Percentiles rank a stretch among this genome's conserved stretches.
phyloP scores from a whole-genome alignment of 306 rosid species.

The Casuarina equisetifolia region DNA sequence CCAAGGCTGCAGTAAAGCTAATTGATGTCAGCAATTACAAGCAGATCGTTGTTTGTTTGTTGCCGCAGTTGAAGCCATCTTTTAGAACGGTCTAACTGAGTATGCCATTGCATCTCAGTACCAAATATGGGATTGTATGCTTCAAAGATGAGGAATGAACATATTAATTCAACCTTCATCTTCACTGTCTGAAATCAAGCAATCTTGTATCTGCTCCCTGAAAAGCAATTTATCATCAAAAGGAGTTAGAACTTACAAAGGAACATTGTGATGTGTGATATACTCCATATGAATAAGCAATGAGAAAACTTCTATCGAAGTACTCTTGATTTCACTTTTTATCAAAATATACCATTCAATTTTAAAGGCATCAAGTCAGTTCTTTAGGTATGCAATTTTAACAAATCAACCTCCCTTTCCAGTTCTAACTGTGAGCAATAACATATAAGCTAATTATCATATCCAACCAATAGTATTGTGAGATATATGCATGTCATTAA shows the following conservation, averaged over 20 bases:
- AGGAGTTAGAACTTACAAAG: not conserved
- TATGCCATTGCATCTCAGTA: not conserved
- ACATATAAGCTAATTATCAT: no score
- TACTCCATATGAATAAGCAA: not conserved
- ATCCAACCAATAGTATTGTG: no score
- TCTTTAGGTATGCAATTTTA: no score
- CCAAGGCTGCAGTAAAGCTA: not conserved
- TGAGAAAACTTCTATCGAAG: no score
- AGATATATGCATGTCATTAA: no score
- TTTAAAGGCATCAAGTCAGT: no score
- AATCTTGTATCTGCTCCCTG: slow-evolving; percentile 92
- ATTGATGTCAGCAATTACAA: not conserved
- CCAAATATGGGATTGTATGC: not conserved
- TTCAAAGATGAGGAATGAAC: not conserved
- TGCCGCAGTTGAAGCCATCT: not conserved
- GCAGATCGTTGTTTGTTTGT: not conserved
- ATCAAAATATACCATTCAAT: no score
- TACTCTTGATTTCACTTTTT: no score
- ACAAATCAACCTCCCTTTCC: no score
- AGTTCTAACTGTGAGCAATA: no score
- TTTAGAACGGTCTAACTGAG: not conserved
- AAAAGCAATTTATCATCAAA: slow-evolving; percentile 29
- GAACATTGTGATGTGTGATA: not conserved
- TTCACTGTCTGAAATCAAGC: slow-evolving; percentile 72
- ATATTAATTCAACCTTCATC: slow-evolving; percentile 46